Evolutionary conservation across 2,329 filamentous ascomycete genomes (phyloP), one percentile per base, ranked within the genome.

Genomic region (Rugonectria rugulosa): DNA sequence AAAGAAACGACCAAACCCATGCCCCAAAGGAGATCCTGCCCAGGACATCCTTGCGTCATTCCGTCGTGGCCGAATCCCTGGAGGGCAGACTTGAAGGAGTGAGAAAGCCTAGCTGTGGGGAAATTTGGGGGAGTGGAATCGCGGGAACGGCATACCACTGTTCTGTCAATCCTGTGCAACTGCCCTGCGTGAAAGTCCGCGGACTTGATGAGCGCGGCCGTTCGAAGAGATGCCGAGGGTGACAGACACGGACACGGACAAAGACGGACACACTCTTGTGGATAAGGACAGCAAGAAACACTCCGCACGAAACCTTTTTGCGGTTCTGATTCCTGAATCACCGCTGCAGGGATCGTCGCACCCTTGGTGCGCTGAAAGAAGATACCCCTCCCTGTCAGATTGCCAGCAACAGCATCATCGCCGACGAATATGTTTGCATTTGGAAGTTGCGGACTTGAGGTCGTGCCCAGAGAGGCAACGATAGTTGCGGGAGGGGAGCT

Each of bases 61-160:
- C 41, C 40, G 45, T 54, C 23, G 37, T 38, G 37, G 37, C 47
- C 29, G 56, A 56, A 24, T 23, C 53, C 42, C 52, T 37, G 65
- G 32, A 27, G 59, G 64, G 62, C 64, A 61, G 59, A 67, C 49
- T 60, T 27, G 50, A 44, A 45, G 47, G 47, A 59, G 56, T 32
- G 42, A 65, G 57, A 67, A 67, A 64, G 65, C 65, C 65, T 66
- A 56, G 61, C 32, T 63, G 65, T 68, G 65, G 65, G 59, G 65
- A 60, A 59, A 6, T 49, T 60, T 40, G 36, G 41, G 32, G 34
- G 40, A 38, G 44, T 31, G 55, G 53, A 44, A 53, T 53, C n/a
- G 56, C 34, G 26, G 14, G 24, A 38, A 38, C 40, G 34, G 32
- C 47, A 29, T 21, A 45, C 40, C 45, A 50, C 26, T 40, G 9